Percentiles rank a stretch among this genome's conserved stretches.
Evolutionary conservation across 208 protist genomes (phyloP).

Genomic region (Entamoeba nuttalli): DNA sequence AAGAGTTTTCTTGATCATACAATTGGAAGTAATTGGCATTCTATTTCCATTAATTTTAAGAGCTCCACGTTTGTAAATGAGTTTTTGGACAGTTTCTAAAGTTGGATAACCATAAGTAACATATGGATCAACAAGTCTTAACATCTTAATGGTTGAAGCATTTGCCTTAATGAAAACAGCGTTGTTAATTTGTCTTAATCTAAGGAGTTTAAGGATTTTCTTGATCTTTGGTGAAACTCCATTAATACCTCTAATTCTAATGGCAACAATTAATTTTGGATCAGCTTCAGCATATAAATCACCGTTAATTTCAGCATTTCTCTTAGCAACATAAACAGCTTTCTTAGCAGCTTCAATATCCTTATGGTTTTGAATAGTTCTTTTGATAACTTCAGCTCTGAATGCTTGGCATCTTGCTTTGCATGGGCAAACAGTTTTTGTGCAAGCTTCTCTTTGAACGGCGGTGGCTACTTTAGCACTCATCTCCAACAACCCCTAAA

Average conservation of each 20-base stretch:
- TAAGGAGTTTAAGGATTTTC: slow-evolving; percentile 93
- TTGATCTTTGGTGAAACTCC: slow-evolving; percentile 81
- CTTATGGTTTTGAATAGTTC: slow-evolving; percentile 67
- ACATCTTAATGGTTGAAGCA: slow-evolving; percentile 96
- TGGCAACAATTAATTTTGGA: slow-evolving; percentile 92
- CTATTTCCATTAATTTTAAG: slow-evolving; percentile 86
- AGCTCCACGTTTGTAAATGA: slow-evolving; percentile 97
- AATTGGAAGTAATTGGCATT: slow-evolving; percentile 80
- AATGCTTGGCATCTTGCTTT: too few relatives aligned
- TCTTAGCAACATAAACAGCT: slow-evolving; percentile 55
- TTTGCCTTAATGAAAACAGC: slow-evolving; percentile 94
- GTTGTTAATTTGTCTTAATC: slow-evolving; percentile 78
- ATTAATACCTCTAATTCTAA: slow-evolving; percentile 96
- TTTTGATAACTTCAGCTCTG: background rate
- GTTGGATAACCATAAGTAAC: slow-evolving; percentile 94
- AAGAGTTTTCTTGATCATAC: slow-evolving; percentile 76
- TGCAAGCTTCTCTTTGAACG: too few relatives aligned
- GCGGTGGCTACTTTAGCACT: too few relatives aligned
- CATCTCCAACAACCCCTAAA: too few relatives aligned
- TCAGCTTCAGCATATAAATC: slow-evolving; percentile 82
- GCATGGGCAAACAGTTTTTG: too few relatives aligned
- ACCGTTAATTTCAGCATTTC: slow-evolving; percentile 66
- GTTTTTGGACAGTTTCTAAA: slow-evolving; percentile 77
- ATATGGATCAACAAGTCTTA: slow-evolving; percentile 89
- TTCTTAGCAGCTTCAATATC: slow-evolving; percentile 75